A percentile compares a stretch with the other conserved stretches of the same genome.
phyloP scores from a whole-genome alignment of 148 eudicot species.

The Amaranthus palmeri region DNA sequence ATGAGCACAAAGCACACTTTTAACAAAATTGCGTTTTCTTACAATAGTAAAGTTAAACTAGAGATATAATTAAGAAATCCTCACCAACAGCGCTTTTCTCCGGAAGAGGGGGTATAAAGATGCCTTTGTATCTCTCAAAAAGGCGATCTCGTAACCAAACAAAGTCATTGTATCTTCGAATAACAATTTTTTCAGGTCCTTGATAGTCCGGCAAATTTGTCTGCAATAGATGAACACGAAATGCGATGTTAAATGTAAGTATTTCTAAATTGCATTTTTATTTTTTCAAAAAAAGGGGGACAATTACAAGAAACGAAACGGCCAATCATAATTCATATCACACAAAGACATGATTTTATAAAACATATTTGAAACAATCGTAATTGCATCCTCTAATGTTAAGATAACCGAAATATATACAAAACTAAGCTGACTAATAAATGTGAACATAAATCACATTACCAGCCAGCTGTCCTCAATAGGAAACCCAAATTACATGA shows the following conservation, averaged over 20 bases:
- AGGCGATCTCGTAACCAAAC: conserved; percentile 95
- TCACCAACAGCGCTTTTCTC: conserved; percentile 99
- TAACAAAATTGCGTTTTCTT: background rate
- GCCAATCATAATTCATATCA: background rate
- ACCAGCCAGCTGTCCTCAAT: background rate
- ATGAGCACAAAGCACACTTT: background rate
- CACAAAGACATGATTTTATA: background rate
- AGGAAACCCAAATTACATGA: background rate
- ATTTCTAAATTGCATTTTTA: background rate
- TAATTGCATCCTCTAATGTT: background rate
- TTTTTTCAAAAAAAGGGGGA: background rate
- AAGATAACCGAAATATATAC: background rate
- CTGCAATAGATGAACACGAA: conserved; percentile 36
- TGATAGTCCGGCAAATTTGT: conserved; percentile 91
- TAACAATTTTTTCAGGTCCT: conserved; percentile 90
- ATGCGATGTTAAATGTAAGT: background rate
- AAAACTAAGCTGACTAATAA: background rate
- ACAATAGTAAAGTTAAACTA: background rate
- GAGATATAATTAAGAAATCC: background rate
- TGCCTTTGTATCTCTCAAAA: conserved; percentile 91
- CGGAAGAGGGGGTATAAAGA: conserved; percentile 97
- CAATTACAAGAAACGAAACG: background rate
- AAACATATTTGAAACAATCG: background rate
- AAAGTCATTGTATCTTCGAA: conserved; percentile 88
- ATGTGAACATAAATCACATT: background rate